Evolutionary conservation across 495 filamentous ascomycete species (phyloP), one percentile per base, ranked within the genome.

Genomic region (Saxophila tyrrhenica): DNA sequence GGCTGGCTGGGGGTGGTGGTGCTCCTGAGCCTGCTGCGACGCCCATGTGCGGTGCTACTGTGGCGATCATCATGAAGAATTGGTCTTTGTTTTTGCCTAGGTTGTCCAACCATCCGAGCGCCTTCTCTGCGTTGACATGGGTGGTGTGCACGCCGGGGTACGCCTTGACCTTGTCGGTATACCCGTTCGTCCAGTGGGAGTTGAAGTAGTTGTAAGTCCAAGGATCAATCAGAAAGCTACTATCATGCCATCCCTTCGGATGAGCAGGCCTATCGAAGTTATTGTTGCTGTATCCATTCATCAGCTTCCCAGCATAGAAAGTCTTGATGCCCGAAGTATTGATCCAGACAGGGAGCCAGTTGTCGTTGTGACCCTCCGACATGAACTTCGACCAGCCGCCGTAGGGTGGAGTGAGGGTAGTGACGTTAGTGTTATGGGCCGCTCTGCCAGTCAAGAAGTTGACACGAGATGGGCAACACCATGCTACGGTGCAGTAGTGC

Each of bases 351-450:
- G 83, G 82, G 9, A 87, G 71, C 55, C 77, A 86, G 53, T 78
- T 71, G 0, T 80, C 72, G 57, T 87, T 86, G 50, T 81, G 72
- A 0, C 83, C 81, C 38, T 79, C 77, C 5, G 67, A 67, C 25
- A 84, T 64, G 54, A 87, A 84, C 55, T 86, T 85, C 38, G 82
- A 80, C 56, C 83, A 85, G 9, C 82, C 83, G 10, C 41, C 41
- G n/a, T 17, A 44, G n/a, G 41, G 41, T 7, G 41, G 41, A 9
- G 41, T 67, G 8, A 87, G 81, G 52, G 83, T 78, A 0, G 83
- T 86, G 8, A 87, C 82, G 55, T 87, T 87, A 17, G 82, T 84
- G 59, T 86, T 87, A 63, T 87, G 83, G 1, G 81, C 79, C 32
- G 75, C 71, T 55, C 77, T 75, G n/a, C 83, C 83, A 0, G 81